A percentile compares a stretch with the other conserved stretches of the same genome.
Conservation (phyloP, 768 basidiomycete species). For the Suillus ampliporus region DNA sequence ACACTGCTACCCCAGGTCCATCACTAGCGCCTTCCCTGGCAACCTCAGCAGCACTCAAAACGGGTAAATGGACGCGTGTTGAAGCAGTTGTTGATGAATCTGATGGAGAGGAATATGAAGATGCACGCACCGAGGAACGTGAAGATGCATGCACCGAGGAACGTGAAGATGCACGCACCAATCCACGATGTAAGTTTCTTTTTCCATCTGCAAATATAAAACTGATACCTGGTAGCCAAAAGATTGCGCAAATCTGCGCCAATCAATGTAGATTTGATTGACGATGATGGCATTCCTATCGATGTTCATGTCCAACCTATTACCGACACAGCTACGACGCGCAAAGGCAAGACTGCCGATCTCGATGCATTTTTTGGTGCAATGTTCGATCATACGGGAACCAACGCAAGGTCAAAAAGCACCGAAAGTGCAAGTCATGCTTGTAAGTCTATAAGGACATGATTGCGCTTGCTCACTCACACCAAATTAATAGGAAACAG, state of each 20-base stretch:
- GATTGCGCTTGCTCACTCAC: background rate
- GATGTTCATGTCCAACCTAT: slow-evolving; percentile 17
- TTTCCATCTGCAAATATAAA: background rate
- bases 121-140: background rate
- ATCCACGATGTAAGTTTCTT: background rate
- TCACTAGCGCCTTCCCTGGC: background rate
- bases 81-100: background rate
- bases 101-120: background rate
- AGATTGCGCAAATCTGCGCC: background rate
- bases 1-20: background rate
- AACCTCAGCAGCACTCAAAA: background rate
- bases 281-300: slow-evolving; percentile 17
- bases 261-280: slow-evolving; percentile 4
- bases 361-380: background rate
- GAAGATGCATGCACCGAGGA: background rate
- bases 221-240: background rate
- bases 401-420: background rate
- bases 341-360: background rate
- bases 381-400: background rate
- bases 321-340: background rate
- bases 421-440: background rate
- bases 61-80: background rate
- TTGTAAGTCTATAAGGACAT: background rate
- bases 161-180: background rate
- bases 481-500: background rate